Percentiles rank a stretch among this genome's conserved stretches.
phyloP scores from a whole-genome alignment of 2,329 filamentous ascomycete species.

The Nemania serpens region DNA sequence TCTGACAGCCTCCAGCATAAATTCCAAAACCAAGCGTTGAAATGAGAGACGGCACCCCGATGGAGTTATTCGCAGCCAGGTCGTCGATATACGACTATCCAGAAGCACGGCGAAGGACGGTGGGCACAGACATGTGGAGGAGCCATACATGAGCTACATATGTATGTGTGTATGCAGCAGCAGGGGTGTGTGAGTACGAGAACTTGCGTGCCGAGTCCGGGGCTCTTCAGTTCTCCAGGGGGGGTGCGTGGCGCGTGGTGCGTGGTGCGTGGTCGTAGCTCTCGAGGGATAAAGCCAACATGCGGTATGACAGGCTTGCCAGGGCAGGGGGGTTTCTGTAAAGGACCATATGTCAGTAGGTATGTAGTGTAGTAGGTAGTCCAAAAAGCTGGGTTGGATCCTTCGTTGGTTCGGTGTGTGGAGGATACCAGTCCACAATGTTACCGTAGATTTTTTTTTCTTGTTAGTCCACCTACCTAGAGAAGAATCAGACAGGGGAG shows the following conservation, averaged over 20 bases:
- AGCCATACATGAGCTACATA: conserved; percentile 45
- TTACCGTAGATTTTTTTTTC: conserved; percentile 38
- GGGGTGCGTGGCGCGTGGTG: conserved; percentile 5
- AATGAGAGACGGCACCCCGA: conserved; percentile 37
- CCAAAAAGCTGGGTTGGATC: conserved; percentile 37
- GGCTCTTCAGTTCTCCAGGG: conserved; percentile 39
- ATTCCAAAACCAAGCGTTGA: conserved; percentile 25
- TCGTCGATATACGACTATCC: conserved; percentile 41
- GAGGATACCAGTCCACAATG: conserved; percentile 38
- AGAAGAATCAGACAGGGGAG: conserved; percentile 36
- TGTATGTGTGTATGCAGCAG: conserved; percentile 47
- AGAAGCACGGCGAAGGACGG: conserved; percentile 41
- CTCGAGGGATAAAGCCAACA: conserved; percentile 37
- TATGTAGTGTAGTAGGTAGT: conserved; percentile 23
- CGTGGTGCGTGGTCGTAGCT: conserved; percentile 30
- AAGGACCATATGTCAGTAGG: conserved; percentile 37
- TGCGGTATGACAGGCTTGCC: conserved; percentile 43
- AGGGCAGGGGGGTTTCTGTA: conserved; percentile 37
- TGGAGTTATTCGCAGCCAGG: conserved; percentile 38
- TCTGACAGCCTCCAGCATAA: conserved; percentile 33
- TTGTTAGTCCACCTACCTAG: conserved; percentile 23
- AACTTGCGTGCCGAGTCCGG: conserved; percentile 39
- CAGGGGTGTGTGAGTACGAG: conserved; percentile 41
- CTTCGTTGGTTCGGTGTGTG: conserved; percentile 35
- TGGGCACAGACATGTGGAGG: conserved; percentile 43